Conservation (phyloP, 2,329 filamentous ascomycete genomes). For the Paraphaeosphaeria minitans region DNA sequence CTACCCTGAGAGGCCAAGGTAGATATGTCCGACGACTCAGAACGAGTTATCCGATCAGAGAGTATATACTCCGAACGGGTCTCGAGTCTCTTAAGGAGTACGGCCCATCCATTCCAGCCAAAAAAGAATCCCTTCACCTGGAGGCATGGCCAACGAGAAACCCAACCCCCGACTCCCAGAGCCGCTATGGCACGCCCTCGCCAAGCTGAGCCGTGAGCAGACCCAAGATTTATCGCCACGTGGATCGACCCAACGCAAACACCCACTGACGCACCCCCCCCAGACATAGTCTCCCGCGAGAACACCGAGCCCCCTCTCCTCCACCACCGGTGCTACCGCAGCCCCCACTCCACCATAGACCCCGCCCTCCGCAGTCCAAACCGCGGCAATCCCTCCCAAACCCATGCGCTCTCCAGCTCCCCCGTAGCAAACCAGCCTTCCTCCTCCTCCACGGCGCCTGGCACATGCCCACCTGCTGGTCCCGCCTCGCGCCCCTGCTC, state of each 20-base stretch:
- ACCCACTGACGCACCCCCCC: background rate
- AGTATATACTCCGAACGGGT: too few species aligned
- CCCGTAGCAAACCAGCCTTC: background rate
- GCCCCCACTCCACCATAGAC: background rate
- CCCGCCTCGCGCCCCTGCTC: slow-evolving; percentile 5
- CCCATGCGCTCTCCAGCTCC: background rate
- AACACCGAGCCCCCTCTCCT: background rate
- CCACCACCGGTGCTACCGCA: background rate
- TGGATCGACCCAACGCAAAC: background rate
- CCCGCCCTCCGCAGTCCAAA: background rate
- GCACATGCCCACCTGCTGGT: slow-evolving; percentile 4
- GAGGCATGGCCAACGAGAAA: background rate
- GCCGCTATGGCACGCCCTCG: background rate
- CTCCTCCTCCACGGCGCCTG: slow-evolving; percentile 11
- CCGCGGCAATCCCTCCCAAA: background rate
- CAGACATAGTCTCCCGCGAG: slow-evolving; percentile 6
- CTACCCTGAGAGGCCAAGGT: too few species aligned
- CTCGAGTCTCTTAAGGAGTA: too few species aligned
- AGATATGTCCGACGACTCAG: too few species aligned
- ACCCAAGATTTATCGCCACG: too few species aligned
- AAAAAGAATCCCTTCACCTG: background rate
- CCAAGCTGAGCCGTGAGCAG: background rate
- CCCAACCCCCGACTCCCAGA: background rate
- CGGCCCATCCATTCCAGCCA: background rate
- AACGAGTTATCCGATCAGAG: too few species aligned